Conservation (phyloP, 345 rosid species). For the Pseudoturritis turrita region DNA sequence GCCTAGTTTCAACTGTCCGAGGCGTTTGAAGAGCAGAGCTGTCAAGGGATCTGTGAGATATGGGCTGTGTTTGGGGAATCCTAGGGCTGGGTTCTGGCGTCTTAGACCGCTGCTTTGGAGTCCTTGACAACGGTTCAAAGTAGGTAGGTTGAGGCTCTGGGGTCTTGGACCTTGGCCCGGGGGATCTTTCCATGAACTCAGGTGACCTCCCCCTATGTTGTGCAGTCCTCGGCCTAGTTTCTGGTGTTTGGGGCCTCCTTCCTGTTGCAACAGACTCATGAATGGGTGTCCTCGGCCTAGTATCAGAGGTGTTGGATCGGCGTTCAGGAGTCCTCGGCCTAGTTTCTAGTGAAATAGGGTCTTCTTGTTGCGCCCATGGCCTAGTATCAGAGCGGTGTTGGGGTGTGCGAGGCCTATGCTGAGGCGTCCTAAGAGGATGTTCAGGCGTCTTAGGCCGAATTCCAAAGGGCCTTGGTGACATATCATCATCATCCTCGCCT, state of each 20-base stretch:
- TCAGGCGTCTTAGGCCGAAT: constrained; percentile 26
- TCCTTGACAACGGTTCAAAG: constrained; percentile 8
- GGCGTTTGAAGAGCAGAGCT: background rate
- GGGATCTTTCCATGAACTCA: constrained; percentile 18
- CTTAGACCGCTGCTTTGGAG: constrained; percentile 16
- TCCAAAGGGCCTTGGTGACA: constrained; percentile 27
- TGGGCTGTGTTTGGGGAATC: constrained; percentile 19
- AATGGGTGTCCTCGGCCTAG: constrained; percentile 8
- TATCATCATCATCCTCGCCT: constrained; percentile 23
- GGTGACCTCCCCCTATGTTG: constrained; percentile 22
- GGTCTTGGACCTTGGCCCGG: constrained; percentile 27
- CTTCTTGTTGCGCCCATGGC: constrained; percentile 2
- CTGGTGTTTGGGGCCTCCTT: constrained; percentile 29
- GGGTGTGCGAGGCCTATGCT: constrained; percentile 21
- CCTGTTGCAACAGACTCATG: constrained; percentile 20
- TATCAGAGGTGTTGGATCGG: background rate
- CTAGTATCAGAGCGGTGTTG: constrained; percentile 17
- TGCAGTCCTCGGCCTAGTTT: constrained; percentile 13
- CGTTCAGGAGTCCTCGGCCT: constrained; percentile 8
- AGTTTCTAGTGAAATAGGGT: background rate
- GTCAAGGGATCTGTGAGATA: constrained; percentile 23
- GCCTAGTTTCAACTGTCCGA: constrained; percentile 9
- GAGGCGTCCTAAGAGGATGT: constrained; percentile 28
- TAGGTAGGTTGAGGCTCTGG: constrained; percentile 31
- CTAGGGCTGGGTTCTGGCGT: constrained; percentile 28